Evolutionary conservation across 164 flowering plant species (phyloP), one percentile per base, ranked within the genome.

Genomic region (Saururus chinensis): DNA sequence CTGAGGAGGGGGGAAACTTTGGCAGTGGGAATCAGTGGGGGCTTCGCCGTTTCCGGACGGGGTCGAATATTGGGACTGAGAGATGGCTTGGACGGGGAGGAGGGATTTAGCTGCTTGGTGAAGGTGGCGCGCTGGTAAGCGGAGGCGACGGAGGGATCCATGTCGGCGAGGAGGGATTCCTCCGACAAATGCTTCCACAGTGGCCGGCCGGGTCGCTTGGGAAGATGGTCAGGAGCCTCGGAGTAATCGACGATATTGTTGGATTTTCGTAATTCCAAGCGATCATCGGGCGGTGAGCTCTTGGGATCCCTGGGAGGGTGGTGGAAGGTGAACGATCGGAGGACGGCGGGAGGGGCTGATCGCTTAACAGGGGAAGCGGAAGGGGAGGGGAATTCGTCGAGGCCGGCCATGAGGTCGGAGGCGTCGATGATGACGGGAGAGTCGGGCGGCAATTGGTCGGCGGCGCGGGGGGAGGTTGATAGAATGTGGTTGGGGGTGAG

Each of bases 361-460:
- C 37, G 37, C 37, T 30, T 30, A 30, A 30, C 37, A 30, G 37
- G 37, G 37, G 37, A 30, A 6, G 49, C 17, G 14, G 49, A 17
- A 45, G 49, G 9, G 53, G 62, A 60, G 48, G 37, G 53, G 10
- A 54, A 55, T 42, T 83, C 92, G 19, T 89, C 91, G 19, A 89
- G 80, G 26, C 84, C 96, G 52, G 77, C 87, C 96, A 89, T 89
- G 69, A 89, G 92, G 63, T 89, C 95, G 88, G 89, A 84, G 41
- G 96, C 76, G 74, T 89, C 84, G 76, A 89, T 84, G 4, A 85
- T 82, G 35, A 89, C 82, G 1, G 86, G 84, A 1, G 71, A 19
- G 24, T 30, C 45, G 58, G 37, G 40, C 9, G 9, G 49, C 71
- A 65, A 24, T 67, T 71, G 37, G 67, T 21, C 58, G 17, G 37